Evolutionary conservation across 2,329 filamentous ascomycete genomes (phyloP), one percentile per base, ranked within the genome.

Genomic region (Trichoderma harzianum): DNA sequence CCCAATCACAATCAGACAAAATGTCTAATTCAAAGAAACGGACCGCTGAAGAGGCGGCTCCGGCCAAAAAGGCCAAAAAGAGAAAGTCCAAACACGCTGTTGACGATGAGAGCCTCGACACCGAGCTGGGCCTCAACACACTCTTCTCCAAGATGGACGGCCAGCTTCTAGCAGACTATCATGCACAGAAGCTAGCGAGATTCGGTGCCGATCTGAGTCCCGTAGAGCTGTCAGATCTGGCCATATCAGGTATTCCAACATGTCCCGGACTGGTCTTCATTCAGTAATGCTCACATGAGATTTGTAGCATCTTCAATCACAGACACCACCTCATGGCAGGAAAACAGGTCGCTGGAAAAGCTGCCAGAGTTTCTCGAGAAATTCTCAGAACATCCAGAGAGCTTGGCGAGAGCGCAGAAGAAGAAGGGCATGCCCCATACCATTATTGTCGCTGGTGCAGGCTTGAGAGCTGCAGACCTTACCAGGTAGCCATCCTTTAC

Each of bases 131-230:
- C 7, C 84, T 98, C 75, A 97, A 98, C 82, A 90, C 89, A 74
- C 89, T 92, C 4, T 93, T 98, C 79, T 89, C 90, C 58, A 89
- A 90, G 73, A 95, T 98, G 91, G 93, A 97, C 80, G 91, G 89
- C 73, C 89, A 91, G 75, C 86, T 98, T 55, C 84, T 98, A 61
- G 93, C 95, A 2, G 95, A 98, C 80, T 91, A 97, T 80, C 86
- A 98, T 73, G 92, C 92, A 7, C 91, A 96, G 78, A 89, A 92
- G 78, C 91, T 93, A 68, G 89, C 88, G 74, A 88, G 92, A 28
- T 97, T 95, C 78, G 93, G 94, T 69, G 89, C 88, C 32, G 92
- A 97, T 67, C 81, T 98, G 77, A 97, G 93, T 76, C 85, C 90
- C 0, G 88, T 98, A 53, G 96, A 99, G 82, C 84, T 97, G 36